Conservation (phyloP, 2,329 filamentous ascomycete species). For the Gaeumannomyces sp. region DNA sequence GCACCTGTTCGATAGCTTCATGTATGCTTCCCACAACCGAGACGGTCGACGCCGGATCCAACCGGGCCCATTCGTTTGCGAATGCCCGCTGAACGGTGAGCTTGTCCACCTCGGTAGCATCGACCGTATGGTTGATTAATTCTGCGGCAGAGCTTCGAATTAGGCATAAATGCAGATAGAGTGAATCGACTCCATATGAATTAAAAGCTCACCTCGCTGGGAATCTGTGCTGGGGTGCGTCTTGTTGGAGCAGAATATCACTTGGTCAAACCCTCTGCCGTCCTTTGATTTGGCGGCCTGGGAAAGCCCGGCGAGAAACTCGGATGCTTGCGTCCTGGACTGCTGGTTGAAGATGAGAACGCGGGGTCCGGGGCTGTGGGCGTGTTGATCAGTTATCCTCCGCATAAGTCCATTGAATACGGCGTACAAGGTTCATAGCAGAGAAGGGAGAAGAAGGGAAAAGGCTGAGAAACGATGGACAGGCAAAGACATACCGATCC, state of each 20-base stretch:
- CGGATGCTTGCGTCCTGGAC: slow-evolving; percentile 64
- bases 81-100: slow-evolving; percentile 46
- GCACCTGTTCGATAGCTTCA: slow-evolving; percentile 45
- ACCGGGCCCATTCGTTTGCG: slow-evolving; percentile 40
- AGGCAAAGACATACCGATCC: slow-evolving; percentile 15
- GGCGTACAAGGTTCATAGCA: too few relatives aligned
- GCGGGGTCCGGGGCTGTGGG: slow-evolving; percentile 1
- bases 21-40: slow-evolving; percentile 46
- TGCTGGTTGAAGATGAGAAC: slow-evolving; percentile 91
- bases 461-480: neutral
- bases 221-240: slow-evolving; percentile 45
- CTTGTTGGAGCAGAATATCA: slow-evolving; percentile 38
- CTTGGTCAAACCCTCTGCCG: slow-evolving; percentile 56
- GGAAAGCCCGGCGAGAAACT: slow-evolving; percentile 53
- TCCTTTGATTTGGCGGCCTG: slow-evolving; percentile 28
- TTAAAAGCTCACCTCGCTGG: slow-evolving; percentile 31
- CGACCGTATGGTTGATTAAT: slow-evolving; percentile 50
- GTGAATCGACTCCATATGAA: neutral
- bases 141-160: slow-evolving; percentile 27
- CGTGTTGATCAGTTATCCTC: neutral
- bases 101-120: slow-evolving; percentile 42
- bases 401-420: neutral
- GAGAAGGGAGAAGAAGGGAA: slow-evolving; percentile 11
- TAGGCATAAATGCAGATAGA: slow-evolving; percentile 11
- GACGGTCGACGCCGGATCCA: slow-evolving; percentile 40